Percentiles rank a stretch among this genome's conserved stretches.
Conservation (phyloP, 2,329 filamentous ascomycete species). For the Corinectria fuckeliana region DNA sequence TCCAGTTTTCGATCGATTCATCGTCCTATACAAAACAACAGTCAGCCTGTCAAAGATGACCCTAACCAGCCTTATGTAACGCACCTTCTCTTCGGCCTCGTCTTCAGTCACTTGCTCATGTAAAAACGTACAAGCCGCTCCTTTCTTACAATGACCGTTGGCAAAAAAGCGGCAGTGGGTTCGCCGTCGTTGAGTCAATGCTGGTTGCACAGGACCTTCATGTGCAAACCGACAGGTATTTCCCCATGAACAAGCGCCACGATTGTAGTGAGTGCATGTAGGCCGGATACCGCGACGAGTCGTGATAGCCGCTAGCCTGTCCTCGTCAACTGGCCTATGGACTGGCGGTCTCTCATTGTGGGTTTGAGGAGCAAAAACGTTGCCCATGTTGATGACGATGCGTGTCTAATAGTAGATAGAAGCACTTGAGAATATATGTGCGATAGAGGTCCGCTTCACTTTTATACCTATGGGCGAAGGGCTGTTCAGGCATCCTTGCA, state of each 20-base stretch:
- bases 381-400: background rate
- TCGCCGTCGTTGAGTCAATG: background rate
- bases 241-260: background rate
- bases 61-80: background rate
- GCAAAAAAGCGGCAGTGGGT: background rate
- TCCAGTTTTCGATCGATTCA: background rate
- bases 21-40: background rate
- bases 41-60: background rate
- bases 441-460: background rate
- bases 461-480: background rate
- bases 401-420: background rate
- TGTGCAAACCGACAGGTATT: background rate
- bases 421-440: background rate
- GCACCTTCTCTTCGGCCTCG: background rate
- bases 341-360: background rate
- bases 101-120: background rate
- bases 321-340: background rate
- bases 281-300: background rate
- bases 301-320: no score
- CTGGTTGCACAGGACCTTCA: background rate
- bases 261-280: background rate
- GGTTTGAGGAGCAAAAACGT: background rate
- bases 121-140: background rate
- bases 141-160: background rate
- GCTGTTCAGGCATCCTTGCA: background rate